phyloP scores from a whole-genome alignment of 1,284 basidiomycete species.

The Ceratobasidium papillatum region DNA sequence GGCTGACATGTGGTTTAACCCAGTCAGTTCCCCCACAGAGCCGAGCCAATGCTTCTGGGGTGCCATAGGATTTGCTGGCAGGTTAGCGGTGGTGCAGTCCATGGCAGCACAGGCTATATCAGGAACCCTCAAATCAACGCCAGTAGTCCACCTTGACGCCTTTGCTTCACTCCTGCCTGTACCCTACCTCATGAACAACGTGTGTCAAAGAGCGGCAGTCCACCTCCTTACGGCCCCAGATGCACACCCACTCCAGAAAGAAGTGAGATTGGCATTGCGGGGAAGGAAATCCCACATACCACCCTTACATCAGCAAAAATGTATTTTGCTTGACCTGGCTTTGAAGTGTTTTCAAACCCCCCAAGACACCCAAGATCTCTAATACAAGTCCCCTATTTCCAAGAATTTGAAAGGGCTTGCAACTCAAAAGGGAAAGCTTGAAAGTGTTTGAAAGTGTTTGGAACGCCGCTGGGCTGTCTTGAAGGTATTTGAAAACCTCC shows the following conservation, averaged over 20 bases:
- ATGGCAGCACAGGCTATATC: not conserved
- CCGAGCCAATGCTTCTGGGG: not conserved
- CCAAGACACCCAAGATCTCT: no score
- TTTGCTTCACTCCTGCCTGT: not conserved
- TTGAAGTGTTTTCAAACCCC: no score
- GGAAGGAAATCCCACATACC: not conserved
- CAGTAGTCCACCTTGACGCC: not conserved
- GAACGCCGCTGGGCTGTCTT: no score
- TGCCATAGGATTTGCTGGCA: not conserved
- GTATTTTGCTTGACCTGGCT: no score
- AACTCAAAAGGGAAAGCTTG: no score
- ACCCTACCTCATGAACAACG: not conserved
- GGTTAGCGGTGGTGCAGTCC: not conserved
- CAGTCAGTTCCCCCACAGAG: not conserved
- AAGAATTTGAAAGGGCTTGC: no score
- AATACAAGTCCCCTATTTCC: no score
- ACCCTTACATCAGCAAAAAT: no score
- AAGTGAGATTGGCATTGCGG: not conserved
- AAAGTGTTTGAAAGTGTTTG: no score
- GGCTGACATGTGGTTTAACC: not conserved
- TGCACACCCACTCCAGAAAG: not conserved
- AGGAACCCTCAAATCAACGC: not conserved
- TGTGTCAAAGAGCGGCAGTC: not conserved
- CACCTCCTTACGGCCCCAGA: not conserved
- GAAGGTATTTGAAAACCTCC: no score